Evolutionary conservation across 331 rosid species (phyloP), one percentile per base, ranked within the genome.

Genomic region (Pyracantha coccinea): DNA sequence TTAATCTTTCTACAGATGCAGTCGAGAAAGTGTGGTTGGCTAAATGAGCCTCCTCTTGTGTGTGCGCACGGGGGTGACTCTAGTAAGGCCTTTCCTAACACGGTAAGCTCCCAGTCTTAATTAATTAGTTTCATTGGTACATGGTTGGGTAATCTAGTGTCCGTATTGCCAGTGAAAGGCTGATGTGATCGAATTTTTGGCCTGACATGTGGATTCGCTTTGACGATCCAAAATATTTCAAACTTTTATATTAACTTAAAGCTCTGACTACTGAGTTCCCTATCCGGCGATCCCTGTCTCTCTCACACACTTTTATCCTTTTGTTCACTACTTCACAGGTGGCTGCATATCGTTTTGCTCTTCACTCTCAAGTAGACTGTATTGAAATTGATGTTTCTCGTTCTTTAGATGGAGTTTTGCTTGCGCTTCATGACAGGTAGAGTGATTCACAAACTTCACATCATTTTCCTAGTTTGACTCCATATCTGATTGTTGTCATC

Each of bases 41-140:
- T 93, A 16, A 69, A 65, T 11, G 75, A 76, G 71, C 97, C 98
- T 60, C 97, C 98, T 76, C 90, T 93, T 27, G 81, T 93, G 1
- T 93, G 98, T 75, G 98, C 98, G 0, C 98, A 93, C 79, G 97
- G 97, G 5, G 98, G 98, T n/a, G 97, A 93, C 84, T 91, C 98
- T 0, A 82, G 86, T 29, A 83, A 75, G 53, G 98, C 97, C 23
- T 84, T 81, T 60, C 89, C 98, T 21, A 93, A 91, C 89, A 91
- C 97, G 1, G 98, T 53, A 71, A 27, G 23, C 41, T 20, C 1
- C 28, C 52, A 71, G 20, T 28, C 66, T 66, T 35, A 53, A 20
- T 31, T 52, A 29, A 14, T 52, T 6, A 53, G 23, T 14, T 55
- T 41, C 14, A 0, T 59, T 28, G 32, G 47, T 2, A 35, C 44